Evolutionary conservation across 306 rosid species (phyloP).

Genomic region (Lablab purpureus): DNA sequence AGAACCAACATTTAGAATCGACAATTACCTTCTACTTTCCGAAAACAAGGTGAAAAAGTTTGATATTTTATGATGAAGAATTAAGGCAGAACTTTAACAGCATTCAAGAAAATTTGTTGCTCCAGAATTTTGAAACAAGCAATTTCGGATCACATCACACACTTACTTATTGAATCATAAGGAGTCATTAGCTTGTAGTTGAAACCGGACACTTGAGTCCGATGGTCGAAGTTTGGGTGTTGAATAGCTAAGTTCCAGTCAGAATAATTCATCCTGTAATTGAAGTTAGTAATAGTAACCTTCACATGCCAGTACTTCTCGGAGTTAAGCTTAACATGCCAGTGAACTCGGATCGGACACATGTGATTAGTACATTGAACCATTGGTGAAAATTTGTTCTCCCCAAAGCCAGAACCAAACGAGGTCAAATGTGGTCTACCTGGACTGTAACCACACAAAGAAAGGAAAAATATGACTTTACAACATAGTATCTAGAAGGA

Average conservation of each 20-base stretch:
- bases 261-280: conserved; percentile 80
- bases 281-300: conserved; percentile 78
- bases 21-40: neutral
- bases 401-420: conserved; percentile 59
- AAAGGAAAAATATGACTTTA: conserved; percentile 26
- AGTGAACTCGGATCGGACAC: conserved; percentile 89
- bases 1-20: conserved; percentile 25
- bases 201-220: conserved; percentile 78
- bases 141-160: conserved; percentile 28
- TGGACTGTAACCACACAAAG: conserved; percentile 53
- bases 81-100: neutral
- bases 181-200: conserved; percentile 75
- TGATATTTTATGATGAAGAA: neutral
- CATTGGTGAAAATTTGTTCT: conserved; percentile 56
- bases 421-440: conserved; percentile 70
- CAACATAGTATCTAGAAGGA: conserved; percentile 6
- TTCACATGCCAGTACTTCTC: conserved; percentile 85
- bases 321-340: conserved; percentile 86
- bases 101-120: neutral
- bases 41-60: neutral
- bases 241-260: conserved; percentile 84
- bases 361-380: conserved; percentile 85
- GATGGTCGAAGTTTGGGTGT: conserved; percentile 85
- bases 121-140: conserved; percentile 8
- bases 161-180: conserved; percentile 73